Conservation (phyloP, 1,139 yeast genomes). For the Scheffersomyces illinoinensis region DNA sequence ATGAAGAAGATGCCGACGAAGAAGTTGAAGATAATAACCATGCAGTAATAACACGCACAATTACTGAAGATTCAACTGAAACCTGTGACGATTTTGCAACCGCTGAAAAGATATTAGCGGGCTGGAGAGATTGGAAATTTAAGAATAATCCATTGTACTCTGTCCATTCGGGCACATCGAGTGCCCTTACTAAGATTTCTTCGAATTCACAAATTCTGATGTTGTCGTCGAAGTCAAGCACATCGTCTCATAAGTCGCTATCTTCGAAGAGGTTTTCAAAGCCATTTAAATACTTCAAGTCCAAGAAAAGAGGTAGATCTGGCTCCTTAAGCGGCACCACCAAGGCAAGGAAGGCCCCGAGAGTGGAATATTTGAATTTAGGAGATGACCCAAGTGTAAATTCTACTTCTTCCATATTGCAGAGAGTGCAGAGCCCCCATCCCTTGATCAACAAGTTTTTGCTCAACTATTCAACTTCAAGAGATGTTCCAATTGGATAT, state of each 20-base stretch:
- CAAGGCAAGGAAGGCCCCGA: not conserved
- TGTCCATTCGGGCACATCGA: slow-evolving; percentile 22
- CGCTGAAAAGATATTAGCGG: slow-evolving; percentile 46
- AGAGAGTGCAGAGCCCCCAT: slow-evolving; percentile 35
- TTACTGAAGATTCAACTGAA: slow-evolving; percentile 1
- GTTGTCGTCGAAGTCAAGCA: slow-evolving; percentile 18
- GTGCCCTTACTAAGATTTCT: slow-evolving; percentile 23
- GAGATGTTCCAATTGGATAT: slow-evolving; percentile 71
- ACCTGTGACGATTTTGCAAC: slow-evolving; percentile 11
- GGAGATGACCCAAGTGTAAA: not conserved
- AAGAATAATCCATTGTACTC: slow-evolving; percentile 67
- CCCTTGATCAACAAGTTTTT: slow-evolving; percentile 62
- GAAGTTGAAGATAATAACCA: slow-evolving; percentile 13
- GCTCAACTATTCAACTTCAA: slow-evolving; percentile 55
- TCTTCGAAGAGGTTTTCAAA: slow-evolving; percentile 22
- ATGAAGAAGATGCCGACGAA: slow-evolving; percentile 36
- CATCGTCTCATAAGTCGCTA: slow-evolving; percentile 10
- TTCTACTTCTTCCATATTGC: slow-evolving; percentile 3
- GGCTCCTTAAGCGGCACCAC: not conserved
- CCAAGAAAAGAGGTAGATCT: slow-evolving; percentile 18
- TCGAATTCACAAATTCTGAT: slow-evolving; percentile 24
- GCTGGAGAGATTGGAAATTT: slow-evolving; percentile 90
- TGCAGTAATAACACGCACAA: not conserved
- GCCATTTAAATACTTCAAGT: slow-evolving; percentile 25
- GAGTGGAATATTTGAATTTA: not conserved